Conservation (phyloP, 768 basidiomycete genomes). For the Mycena filopes region DNA sequence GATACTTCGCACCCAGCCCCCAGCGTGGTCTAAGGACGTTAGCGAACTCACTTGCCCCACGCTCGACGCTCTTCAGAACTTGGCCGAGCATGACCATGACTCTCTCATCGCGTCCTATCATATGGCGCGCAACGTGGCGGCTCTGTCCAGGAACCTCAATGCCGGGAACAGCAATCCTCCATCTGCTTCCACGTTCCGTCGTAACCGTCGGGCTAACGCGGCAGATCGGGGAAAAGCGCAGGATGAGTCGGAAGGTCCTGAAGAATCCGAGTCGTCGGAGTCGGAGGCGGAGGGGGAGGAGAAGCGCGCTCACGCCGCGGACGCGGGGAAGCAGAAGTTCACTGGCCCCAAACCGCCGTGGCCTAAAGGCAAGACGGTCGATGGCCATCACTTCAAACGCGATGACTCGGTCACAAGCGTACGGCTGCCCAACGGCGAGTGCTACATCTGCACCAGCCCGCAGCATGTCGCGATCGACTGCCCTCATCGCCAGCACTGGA, state of each 20-base stretch:
- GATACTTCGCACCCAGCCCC: slow-evolving; percentile 5
- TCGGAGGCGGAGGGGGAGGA: too few species aligned
- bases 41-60: slow-evolving; percentile 6
- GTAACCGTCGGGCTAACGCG: too few species aligned
- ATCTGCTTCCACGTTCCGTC: too few species aligned
- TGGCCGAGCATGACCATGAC: background rate
- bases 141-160: too few species aligned
- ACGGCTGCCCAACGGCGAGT: slow-evolving; percentile 18
- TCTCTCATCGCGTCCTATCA: too few species aligned
- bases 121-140: too few species aligned
- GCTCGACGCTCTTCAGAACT: background rate
- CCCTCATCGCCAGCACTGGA: background rate
- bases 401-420: slow-evolving; percentile 10
- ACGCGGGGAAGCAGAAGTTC: background rate
- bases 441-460: slow-evolving; percentile 36
- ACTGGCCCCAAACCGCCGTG: background rate
- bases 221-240: too few species aligned
- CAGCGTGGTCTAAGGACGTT: slow-evolving; percentile 6
- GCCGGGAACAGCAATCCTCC: too few species aligned
- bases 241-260: too few species aligned
- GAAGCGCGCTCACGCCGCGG: too few species aligned
- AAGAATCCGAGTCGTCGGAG: too few species aligned
- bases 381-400: slow-evolving; percentile 13
- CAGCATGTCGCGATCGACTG: background rate
- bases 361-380: too few species aligned